A percentile compares a stretch with the other conserved stretches of the same genome.
Evolutionary conservation across 2,329 filamentous ascomycete genomes (phyloP).

Genomic region (Colletotrichum australisinense): DNA sequence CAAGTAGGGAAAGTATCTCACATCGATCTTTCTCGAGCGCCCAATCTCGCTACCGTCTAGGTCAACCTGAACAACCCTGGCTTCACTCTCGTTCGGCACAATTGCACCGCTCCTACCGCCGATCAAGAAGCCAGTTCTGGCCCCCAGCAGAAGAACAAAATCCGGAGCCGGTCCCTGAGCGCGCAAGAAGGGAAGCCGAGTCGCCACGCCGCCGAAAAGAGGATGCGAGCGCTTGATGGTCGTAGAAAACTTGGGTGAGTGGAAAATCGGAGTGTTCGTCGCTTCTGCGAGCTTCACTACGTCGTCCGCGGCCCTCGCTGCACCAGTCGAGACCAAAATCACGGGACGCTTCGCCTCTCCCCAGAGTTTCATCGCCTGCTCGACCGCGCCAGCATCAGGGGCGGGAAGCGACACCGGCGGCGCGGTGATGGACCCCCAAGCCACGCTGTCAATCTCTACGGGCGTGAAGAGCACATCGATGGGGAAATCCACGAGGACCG

Average conservation of each 20-base stretch:
- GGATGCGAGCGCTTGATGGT: background rate
- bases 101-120: conserved; percentile 10
- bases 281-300: conserved; percentile 5
- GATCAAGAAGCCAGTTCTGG: conserved; percentile 13
- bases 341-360: background rate
- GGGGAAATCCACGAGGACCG: conserved; percentile 19
- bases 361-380: background rate
- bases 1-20: background rate
- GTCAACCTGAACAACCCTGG: conserved; percentile 17
- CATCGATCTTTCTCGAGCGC: conserved; percentile 14
- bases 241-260: conserved; percentile 20
- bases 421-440: conserved; percentile 7
- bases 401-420: background rate
- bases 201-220: conserved; percentile 8
- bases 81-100: conserved; percentile 8
- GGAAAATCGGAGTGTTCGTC: conserved; percentile 13
- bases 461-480: conserved; percentile 21
- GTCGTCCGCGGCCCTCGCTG: background rate
- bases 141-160: conserved; percentile 19
- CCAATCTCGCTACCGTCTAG: conserved; percentile 19
- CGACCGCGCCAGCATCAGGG: background rate
- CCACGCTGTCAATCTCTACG: background rate
- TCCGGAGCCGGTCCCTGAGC: conserved; percentile 7
- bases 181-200: conserved; percentile 7
- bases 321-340: conserved; percentile 17